A percentile compares a stretch with the other conserved stretches of the same genome.
These are phyloP conservation scores for Ophioceras dolichostomum DNA, from an alignment of 2,329 filamentous ascomycete genomes.

Conservation along the genomic window DNA sequence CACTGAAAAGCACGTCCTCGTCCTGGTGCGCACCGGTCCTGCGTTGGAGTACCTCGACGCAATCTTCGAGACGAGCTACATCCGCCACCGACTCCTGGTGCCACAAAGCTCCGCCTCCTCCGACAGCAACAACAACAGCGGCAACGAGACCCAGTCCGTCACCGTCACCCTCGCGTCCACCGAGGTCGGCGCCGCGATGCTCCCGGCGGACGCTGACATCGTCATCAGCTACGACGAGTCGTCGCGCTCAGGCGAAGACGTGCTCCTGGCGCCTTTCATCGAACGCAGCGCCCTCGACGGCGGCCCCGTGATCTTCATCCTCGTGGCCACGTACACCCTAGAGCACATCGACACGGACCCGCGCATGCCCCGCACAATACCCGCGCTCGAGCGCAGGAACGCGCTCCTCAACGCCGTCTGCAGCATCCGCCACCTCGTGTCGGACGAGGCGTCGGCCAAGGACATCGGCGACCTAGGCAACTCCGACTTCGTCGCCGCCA, in stretches of 20 bases:
- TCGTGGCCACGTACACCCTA: constrained; percentile 38
- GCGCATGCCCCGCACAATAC: too few species aligned
- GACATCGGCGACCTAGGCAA: constrained; percentile 26
- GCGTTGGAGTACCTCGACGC: constrained; percentile 39
- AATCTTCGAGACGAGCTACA: constrained; percentile 28
- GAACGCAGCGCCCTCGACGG: constrained; percentile 2
- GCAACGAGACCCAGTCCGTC: constrained; percentile 5
- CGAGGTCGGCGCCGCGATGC: constrained; percentile 19
- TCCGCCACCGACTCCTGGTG: constrained; percentile 18
- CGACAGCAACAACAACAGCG: too few species aligned
- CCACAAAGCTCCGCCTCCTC: too few species aligned
- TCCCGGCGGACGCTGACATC: constrained; percentile 30
- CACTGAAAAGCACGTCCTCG: constrained; percentile 33
- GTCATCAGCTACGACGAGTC: constrained; percentile 42
- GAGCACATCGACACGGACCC: constrained; percentile 45
- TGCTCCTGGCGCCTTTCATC: constrained; percentile 13
- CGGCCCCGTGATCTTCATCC: constrained; percentile 30
- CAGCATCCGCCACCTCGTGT: too few species aligned
- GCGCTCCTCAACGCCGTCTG: constrained; percentile 19
- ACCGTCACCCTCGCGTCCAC: constrained; percentile 29
- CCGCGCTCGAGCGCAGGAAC: constrained; percentile 33
- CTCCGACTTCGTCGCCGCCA: constrained; percentile 15
- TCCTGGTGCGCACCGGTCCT: constrained; percentile 37
- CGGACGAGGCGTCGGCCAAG: constrained; percentile 23
- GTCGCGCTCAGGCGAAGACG: constrained; percentile 29